A percentile compares a stretch with the other conserved stretches of the same genome.
Evolutionary conservation across 106 monocot species (phyloP).

Genomic region (Agapanthus africanus): DNA sequence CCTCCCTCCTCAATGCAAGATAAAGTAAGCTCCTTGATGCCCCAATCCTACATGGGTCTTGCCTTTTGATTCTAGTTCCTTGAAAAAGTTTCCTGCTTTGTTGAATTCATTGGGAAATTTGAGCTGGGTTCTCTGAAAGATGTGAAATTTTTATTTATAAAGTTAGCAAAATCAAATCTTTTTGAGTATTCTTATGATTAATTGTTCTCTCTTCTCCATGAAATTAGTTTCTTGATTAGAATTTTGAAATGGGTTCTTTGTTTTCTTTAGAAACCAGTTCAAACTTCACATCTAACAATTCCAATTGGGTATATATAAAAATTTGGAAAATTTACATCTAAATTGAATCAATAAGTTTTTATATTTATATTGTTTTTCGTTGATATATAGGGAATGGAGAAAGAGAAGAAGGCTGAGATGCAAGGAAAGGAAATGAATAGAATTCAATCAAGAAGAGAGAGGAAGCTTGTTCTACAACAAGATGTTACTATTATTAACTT

Average conservation of each 20-base stretch:
- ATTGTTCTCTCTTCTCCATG: neutral
- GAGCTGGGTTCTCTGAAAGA: neutral
- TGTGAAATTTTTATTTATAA: conserved; percentile 4
- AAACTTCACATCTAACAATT: conserved; percentile 10
- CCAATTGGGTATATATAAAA: neutral
- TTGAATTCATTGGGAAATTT: conserved; percentile 13
- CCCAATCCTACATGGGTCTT: conserved; percentile 13
- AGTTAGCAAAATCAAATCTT: neutral
- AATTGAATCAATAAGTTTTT: neutral
- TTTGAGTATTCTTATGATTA: neutral
- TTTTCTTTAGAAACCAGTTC: conserved; percentile 13
- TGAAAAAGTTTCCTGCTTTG: conserved; percentile 16
- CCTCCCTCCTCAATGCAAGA: conserved; percentile 22
- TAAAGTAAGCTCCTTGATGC: conserved; percentile 39
- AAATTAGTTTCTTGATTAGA: conserved; percentile 3
- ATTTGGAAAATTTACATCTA: neutral
- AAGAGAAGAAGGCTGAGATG: conserved; percentile 44
- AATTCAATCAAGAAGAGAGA: conserved; percentile 54
- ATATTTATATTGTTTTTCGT: neutral
- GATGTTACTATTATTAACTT: conserved; percentile 31
- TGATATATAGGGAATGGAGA: conserved; percentile 33
- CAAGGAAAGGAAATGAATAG: conserved; percentile 18
- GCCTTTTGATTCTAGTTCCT: neutral
- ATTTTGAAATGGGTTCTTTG: conserved; percentile 37
- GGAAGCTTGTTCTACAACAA: conserved; percentile 77